phyloP scores from a whole-genome alignment of 225 moss, liverwort and hornwort species.

The Bryoerythrophyllum caledonicum region DNA sequence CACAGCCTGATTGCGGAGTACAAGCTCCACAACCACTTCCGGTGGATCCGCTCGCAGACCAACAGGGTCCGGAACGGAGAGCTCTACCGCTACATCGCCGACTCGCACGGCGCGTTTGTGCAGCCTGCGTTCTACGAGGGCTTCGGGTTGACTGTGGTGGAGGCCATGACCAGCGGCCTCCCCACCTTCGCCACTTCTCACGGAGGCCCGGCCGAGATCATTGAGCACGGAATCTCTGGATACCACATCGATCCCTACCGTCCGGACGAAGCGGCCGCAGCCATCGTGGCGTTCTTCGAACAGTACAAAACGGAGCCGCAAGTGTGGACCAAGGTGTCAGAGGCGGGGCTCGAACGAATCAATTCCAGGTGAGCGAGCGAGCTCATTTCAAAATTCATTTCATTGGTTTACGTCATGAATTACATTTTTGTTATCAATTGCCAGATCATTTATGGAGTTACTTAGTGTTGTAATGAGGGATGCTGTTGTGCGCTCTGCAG shows the following conservation, averaged over 20 bases:
- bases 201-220: conserved; percentile 72
- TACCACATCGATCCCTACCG: conserved; percentile 73
- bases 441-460: too few species aligned
- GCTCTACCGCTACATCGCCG: conserved; percentile 68
- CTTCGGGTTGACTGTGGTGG: conserved; percentile 69
- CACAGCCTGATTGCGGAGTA: conserved; percentile 51
- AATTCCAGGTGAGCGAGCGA: conserved; percentile 35
- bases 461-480: background rate
- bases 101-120: conserved; percentile 53
- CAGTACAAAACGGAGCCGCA: conserved; percentile 29
- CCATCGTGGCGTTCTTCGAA: conserved; percentile 51
- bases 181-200: conserved; percentile 65
- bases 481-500: conserved; percentile 25
- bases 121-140: conserved; percentile 73
- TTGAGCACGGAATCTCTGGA: conserved; percentile 54
- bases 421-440: too few species aligned
- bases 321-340: conserved; percentile 49
- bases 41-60: conserved; percentile 36
- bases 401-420: background rate
- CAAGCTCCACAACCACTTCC: conserved; percentile 31
- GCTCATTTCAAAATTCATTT: too few species aligned
- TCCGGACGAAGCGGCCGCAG: conserved; percentile 37
- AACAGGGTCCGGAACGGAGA: conserved; percentile 69
- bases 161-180: conserved; percentile 66
- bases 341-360: conserved; percentile 58